Percentiles rank a stretch among this genome's conserved stretches.
Evolutionary conservation across 306 rosid genomes (phyloP).

Genomic region (Quercus agrifolia): DNA sequence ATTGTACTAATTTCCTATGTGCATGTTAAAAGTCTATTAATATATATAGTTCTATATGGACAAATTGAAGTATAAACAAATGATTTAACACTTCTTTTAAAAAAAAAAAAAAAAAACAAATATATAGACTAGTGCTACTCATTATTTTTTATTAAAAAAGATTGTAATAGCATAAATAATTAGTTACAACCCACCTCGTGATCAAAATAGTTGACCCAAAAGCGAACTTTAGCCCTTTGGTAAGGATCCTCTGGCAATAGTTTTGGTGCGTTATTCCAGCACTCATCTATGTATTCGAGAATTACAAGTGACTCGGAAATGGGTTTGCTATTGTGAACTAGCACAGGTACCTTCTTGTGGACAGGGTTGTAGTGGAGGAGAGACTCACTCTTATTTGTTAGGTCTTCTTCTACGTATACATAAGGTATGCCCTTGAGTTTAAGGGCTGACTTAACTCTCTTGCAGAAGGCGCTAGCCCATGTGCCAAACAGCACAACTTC

Average conservation of each 20-base stretch:
- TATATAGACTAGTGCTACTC: too few relatives aligned
- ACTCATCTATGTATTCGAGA: conserved; percentile 42
- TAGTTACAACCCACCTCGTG: conserved; percentile 9
- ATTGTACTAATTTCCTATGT: too few relatives aligned
- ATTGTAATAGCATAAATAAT: too few relatives aligned
- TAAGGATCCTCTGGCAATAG: conserved; percentile 38
- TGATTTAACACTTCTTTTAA: too few relatives aligned
- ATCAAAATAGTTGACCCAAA: conserved; percentile 35
- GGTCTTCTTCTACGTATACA: conserved; percentile 35
- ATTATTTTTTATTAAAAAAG: too few relatives aligned
- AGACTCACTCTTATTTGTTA: conserved; percentile 33
- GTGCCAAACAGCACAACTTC: conserved; percentile 37
- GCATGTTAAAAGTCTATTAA: too few relatives aligned
- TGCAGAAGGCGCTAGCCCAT: conserved; percentile 21
- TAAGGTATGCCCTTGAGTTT: conserved; percentile 42
- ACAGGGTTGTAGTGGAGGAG: conserved; percentile 37
- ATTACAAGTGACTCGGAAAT: conserved; percentile 36
- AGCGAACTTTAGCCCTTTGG: conserved; percentile 33
- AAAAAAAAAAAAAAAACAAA: too few relatives aligned
- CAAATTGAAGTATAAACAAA: too few relatives aligned
- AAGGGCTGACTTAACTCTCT: conserved; percentile 34
- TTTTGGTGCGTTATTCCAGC: conserved; percentile 30
- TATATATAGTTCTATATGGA: too few relatives aligned
- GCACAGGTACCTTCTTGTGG: conserved; percentile 36
- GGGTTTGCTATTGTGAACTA: conserved; percentile 35